Evolutionary conservation across 768 basidiomycete species (phyloP), one percentile per base, ranked within the genome.

Genomic region (Leccinum broughii): DNA sequence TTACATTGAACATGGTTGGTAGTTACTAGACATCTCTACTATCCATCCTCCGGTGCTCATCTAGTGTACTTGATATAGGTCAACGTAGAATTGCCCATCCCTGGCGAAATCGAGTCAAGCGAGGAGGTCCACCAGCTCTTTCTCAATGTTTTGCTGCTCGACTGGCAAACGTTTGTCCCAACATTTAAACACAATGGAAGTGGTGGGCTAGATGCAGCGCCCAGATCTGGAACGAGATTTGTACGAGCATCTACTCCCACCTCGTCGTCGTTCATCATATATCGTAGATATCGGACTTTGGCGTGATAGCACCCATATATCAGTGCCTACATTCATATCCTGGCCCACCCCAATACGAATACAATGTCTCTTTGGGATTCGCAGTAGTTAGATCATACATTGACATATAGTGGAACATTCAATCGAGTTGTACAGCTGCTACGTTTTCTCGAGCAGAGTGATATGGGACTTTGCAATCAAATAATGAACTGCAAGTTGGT

Each of bases 1-100:
- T 90, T 15, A 90, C 88, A 0, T 75, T 84, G 13, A 85, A 81
- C 63, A 92, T 94, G 26, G 26, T 5, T 26, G 26, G 26, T 26
- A 26, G 26, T 26, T 26, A 26, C 26, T 26, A 26, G 26, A 26
- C 26, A 26, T 26, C 26, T 26, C 26, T 26, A 26, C 26, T 26
- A 4, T 4, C 26, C 26, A 26, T 26, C 26, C 26, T 26, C 26
- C 26, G 26, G 26, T 26, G 26, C 26, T 26, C 26, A 26, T 26
- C 1, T 26, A 41, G 17, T 32, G n/a, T 39, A 3, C 48, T 9
- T 30, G 8, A 14, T 41, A 34, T n/a, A 80, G 78, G 69, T 75
- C 15, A 79, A 78, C 24, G 78, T 81, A 51, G 73, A 68, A 46
- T 70, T 82, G 3, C 81, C 80, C 8, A 54, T 76, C 11, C 58